phyloP scores from a whole-genome alignment of 768 basidiomycete genomes.

The Termitomyces sp. region DNA sequence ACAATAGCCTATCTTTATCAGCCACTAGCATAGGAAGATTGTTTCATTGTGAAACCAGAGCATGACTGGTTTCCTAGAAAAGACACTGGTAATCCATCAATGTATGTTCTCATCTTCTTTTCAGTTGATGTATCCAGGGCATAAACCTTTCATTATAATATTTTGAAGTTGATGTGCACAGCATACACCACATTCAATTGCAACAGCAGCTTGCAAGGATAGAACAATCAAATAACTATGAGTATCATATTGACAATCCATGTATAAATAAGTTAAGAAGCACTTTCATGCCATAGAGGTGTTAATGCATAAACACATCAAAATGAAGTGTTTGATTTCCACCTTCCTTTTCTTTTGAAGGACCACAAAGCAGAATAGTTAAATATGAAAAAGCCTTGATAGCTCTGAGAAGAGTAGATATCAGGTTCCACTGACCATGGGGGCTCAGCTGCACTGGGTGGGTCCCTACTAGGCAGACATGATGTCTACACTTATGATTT shows the following conservation, averaged over 20 bases:
- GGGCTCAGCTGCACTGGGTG: no score
- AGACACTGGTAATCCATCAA: conserved; percentile 2
- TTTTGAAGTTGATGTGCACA: conserved; percentile 2
- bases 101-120: conserved; percentile 1
- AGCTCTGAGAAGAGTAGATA: neutral
- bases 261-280: conserved; percentile 4
- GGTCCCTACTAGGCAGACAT: no score
- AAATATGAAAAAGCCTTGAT: neutral
- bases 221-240: conserved; percentile 3
- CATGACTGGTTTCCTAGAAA: neutral
- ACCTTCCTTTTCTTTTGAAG: neutral
- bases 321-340: conserved; percentile 1
- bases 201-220: conserved; percentile 3
- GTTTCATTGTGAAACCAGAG: conserved; percentile 20
- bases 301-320: neutral
- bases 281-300: conserved; percentile 5
- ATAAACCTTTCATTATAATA: conserved; percentile 22
- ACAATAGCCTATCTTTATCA: no score
- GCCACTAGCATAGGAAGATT: conserved; percentile 20
- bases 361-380: neutral
- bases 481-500: no score
- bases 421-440: no score
- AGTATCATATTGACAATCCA: neutral
- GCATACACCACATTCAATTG: neutral
- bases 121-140: conserved; percentile 12